phyloP scores from a whole-genome alignment of 805 yeast species.

The Torulaspora indica region DNA sequence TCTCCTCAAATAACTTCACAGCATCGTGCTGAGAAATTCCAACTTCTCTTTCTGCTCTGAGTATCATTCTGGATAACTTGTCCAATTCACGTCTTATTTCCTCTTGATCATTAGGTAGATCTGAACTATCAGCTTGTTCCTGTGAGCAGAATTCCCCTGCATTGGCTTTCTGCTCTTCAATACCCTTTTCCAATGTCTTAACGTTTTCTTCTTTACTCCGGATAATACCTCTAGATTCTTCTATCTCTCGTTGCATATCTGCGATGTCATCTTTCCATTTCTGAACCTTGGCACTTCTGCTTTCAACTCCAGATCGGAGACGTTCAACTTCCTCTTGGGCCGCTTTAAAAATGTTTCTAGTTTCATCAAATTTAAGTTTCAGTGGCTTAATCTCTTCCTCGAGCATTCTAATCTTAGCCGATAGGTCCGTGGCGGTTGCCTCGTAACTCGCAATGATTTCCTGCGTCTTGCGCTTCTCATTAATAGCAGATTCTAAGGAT shows the following conservation, averaged over 20 bases:
- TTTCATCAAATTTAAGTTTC: constrained; percentile 17
- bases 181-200: constrained; percentile 28
- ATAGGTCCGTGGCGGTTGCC: constrained; percentile 27
- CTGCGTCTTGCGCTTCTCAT: constrained; percentile 26
- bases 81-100: constrained; percentile 48
- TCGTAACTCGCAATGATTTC: constrained; percentile 26
- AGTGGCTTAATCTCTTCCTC: constrained; percentile 20
- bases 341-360: constrained; percentile 10
- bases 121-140: constrained; percentile 42
- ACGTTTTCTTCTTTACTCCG: constrained; percentile 30
- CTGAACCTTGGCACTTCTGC: constrained; percentile 19
- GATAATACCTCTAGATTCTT: constrained; percentile 15
- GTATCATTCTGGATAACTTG: constrained; percentile 44
- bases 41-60: constrained; percentile 47
- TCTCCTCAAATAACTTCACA: constrained; percentile 42
- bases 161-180: constrained; percentile 23
- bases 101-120: constrained; percentile 42
- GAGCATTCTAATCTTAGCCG: constrained; percentile 21
- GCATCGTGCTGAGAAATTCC: constrained; percentile 57
- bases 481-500: constrained; percentile 20
- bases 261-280: constrained; percentile 27
- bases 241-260: constrained; percentile 19
- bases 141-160: constrained; percentile 45
- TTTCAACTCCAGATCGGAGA: constrained; percentile 17
- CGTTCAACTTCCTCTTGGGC: constrained; percentile 17